Evolutionary conservation across 2,329 filamentous ascomycete species (phyloP), one percentile per base, ranked within the genome.

Genomic region (Simplicillium sp.): DNA sequence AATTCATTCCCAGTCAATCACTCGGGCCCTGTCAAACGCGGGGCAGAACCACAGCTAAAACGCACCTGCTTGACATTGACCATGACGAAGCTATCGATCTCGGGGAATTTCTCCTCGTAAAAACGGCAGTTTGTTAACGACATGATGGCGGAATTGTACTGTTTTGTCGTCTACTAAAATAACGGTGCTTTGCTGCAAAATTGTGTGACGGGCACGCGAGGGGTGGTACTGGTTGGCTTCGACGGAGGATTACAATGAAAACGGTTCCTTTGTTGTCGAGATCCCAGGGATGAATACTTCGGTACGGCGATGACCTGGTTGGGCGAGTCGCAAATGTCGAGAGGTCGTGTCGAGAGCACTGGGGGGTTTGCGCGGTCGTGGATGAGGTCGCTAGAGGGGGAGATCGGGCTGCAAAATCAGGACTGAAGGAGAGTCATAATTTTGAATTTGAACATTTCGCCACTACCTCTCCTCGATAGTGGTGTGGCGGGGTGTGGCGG

Each of bases 81-180:
- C 92, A 98, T 98, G 62, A 98, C 94, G 70, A 96, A 97, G 75
- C 87, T 94, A 70, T 98, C 92, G 63, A 98, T 90, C 76, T 97
- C 92, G 54, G 62, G 60, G 48, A 84, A 96, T 69, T 94, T 94
- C 71, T 95, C 87, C 76, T 95, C 88, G 66, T 95, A 96, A 69
- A 94, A 96, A 58, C 88, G 87, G 68, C 86, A 94, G 71, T 94
- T 94, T 63, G 86, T 92, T 73, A 94, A 80, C 69, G 88, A 94
- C 86, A 94, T 94, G 58, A 63, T 84, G 77, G 74, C 71, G 71
- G 68, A 62, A 38, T 58, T 58, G 46, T 57, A 46, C 50, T 38
- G 29, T 38, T 38, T 34, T 32, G 25, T 14, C 25, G 29, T 29
- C 28, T 35, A 11, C 16, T 7, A 43, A 46, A 39, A 43, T n/a